Evolutionary conservation across 495 filamentous ascomycete species (phyloP).

Genomic region (Podospora appendiculata): DNA sequence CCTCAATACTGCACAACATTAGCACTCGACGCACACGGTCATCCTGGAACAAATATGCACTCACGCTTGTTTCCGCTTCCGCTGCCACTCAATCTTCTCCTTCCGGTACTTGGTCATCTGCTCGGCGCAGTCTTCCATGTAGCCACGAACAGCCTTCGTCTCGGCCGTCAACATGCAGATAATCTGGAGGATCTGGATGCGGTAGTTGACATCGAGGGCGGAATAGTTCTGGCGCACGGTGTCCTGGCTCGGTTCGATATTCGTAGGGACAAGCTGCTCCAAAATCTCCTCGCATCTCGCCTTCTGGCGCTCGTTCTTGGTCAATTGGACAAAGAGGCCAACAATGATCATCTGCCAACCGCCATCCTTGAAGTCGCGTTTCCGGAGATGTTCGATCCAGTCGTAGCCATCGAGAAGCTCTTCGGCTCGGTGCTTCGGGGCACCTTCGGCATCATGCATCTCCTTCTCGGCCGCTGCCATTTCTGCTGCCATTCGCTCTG

Average conservation of each 20-base stretch:
- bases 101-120: conserved; percentile 91
- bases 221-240: conserved; percentile 65
- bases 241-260: conserved; percentile 62
- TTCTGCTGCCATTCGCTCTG: conserved; percentile 52
- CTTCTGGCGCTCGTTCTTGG: conserved; percentile 60
- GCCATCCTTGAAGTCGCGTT: conserved; percentile 80
- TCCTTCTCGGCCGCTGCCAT: conserved; percentile 38
- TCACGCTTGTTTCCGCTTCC: conserved; percentile 74
- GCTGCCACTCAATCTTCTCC: conserved; percentile 88
- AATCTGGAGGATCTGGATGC: conserved; percentile 74
- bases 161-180: conserved; percentile 80
- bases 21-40: conserved; percentile 3
- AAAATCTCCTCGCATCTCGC: conserved; percentile 73
- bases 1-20: conserved; percentile 56
- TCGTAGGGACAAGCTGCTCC: conserved; percentile 66
- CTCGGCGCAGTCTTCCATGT: conserved; percentile 83
- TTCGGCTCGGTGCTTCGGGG: conserved; percentile 61
- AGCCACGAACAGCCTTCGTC: conserved; percentile 74
- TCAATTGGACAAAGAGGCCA: conserved; percentile 77
- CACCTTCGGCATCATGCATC: conserved; percentile 27
- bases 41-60: conserved; percentile 24
- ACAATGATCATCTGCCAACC: conserved; percentile 89
- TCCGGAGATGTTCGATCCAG: conserved; percentile 78
- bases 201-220: conserved; percentile 70
- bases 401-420: conserved; percentile 66